Percentiles rank a stretch among this genome's conserved stretches.
These are phyloP conservation scores for Liquidambar formosana DNA, from an alignment of 164 flowering plant genomes.

Conservation along the genomic window DNA sequence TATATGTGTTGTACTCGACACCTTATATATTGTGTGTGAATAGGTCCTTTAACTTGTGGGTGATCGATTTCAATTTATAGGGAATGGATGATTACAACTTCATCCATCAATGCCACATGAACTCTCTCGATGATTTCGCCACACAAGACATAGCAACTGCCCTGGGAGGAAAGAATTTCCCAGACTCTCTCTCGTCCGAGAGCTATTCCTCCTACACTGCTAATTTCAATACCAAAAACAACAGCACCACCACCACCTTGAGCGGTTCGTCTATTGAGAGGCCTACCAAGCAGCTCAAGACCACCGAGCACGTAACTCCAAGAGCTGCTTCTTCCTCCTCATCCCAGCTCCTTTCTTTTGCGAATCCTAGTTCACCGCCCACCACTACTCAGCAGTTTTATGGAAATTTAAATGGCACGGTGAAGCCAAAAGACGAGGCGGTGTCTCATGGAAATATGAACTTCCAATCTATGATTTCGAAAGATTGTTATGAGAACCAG, in stretches of 20 bases:
- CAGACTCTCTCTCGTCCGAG: slow-evolving; percentile 18
- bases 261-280: slow-evolving; percentile 11
- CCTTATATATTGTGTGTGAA: too few relatives aligned
- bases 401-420: not conserved
- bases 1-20: too few relatives aligned
- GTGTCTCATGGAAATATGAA: slow-evolving; percentile 4
- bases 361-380: not conserved
- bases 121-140: slow-evolving; percentile 15
- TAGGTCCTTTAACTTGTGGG: too few relatives aligned
- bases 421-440: slow-evolving; percentile 16
- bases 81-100: slow-evolving; percentile 22
- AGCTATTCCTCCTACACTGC: slow-evolving; percentile 18
- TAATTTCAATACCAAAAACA: not conserved
- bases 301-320: not conserved
- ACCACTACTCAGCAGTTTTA: slow-evolving; percentile 1
- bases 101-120: slow-evolving; percentile 13
- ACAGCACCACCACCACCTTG: slow-evolving; percentile 3
- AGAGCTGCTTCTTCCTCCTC: slow-evolving; percentile 9
- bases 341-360: slow-evolving; percentile 19
- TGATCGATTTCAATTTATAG: not conserved
- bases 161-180: not conserved
- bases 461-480: not conserved
- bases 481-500: slow-evolving; percentile 1
- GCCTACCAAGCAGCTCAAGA: slow-evolving; percentile 14
- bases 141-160: slow-evolving; percentile 5